These are phyloP conservation scores for Haplosporangium sp. DNA, from an alignment of 371 early-diverging fungal genomes.

Conservation along the genomic window DNA sequence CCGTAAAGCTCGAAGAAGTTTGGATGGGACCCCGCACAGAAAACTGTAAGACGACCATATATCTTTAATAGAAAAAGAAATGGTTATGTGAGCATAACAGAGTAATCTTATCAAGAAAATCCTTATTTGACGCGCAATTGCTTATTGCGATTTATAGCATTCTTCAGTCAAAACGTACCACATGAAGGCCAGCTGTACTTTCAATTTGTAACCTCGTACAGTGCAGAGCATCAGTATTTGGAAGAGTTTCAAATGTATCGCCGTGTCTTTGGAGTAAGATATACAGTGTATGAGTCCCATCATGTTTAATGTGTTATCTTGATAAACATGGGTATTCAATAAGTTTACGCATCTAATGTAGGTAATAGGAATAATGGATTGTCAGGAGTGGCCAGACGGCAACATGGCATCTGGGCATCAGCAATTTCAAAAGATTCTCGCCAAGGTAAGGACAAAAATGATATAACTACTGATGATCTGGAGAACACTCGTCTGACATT, in stretches of 20 bases:
- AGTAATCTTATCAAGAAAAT: too few species aligned
- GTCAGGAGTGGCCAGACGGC: slow-evolving; percentile 76
- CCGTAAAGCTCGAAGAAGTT: slow-evolving; percentile 52
- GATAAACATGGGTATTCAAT: too few species aligned
- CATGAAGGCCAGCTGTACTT: slow-evolving; percentile 85
- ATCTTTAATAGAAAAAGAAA: background rate
- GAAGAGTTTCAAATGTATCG: slow-evolving; percentile 86
- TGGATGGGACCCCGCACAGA: slow-evolving; percentile 54
- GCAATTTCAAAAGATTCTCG: slow-evolving; percentile 70
- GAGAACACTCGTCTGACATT: background rate
- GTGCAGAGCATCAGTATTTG: slow-evolving; percentile 73
- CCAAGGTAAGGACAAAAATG: slow-evolving; percentile 61
- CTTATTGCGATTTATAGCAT: slow-evolving; percentile 40
- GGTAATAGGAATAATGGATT: slow-evolving; percentile 89
- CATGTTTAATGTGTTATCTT: too few species aligned
- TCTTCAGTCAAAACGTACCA: slow-evolving; percentile 69
- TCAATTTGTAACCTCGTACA: slow-evolving; percentile 78
- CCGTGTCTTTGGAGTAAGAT: slow-evolving; percentile 78
- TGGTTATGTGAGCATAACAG: background rate
- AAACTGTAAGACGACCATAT: slow-evolving; percentile 23
- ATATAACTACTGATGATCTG: background rate
- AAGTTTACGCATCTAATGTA: slow-evolving; percentile 19
- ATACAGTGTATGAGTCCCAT: background rate
- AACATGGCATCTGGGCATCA: slow-evolving; percentile 72
- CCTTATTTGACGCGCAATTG: background rate